These are phyloP conservation scores for Balansia obtecta DNA, from an alignment of 2,329 filamentous ascomycete species.

Conservation along the genomic window DNA sequence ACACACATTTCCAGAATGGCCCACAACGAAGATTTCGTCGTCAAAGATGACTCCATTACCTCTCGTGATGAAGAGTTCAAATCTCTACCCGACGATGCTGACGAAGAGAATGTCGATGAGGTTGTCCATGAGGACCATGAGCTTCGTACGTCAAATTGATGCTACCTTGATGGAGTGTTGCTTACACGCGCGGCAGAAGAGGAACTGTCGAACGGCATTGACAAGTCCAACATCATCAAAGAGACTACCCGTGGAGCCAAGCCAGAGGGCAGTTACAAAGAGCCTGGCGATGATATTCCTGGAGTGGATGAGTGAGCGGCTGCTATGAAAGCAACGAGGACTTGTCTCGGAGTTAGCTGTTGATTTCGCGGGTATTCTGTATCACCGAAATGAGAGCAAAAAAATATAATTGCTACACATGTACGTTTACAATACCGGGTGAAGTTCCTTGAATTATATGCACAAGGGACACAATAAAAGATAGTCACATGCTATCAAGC, in stretches of 20 bases:
- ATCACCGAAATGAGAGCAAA: no score
- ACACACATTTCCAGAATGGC: not conserved
- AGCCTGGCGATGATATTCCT: conserved; percentile 3
- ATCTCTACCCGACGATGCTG: conserved; percentile 3
- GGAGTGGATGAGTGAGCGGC: conserved; percentile 1
- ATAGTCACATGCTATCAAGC: no score
- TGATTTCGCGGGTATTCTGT: no score
- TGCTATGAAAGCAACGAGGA: not conserved
- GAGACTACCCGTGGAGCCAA: conserved; percentile 4
- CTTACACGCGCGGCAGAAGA: not conserved
- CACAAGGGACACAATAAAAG: not conserved
- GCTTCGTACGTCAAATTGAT: not conserved
- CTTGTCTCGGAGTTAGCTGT: no score
- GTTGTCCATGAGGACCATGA: conserved; percentile 2
- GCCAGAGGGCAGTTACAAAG: conserved; percentile 2
- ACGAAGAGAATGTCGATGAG: conserved; percentile 1
- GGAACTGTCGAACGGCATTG: conserved; percentile 2
- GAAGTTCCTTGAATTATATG: not conserved
- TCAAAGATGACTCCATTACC: not conserved
- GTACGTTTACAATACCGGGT: no score
- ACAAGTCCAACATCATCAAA: conserved; percentile 5
- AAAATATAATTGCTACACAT: no score
- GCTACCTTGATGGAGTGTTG: not conserved
- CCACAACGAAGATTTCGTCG: conserved; percentile 1
- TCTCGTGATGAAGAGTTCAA: conserved; percentile 2